These are phyloP conservation scores for Emergomyces africanus DNA, from an alignment of 2,329 filamentous ascomycete species.

Conservation along the genomic window DNA sequence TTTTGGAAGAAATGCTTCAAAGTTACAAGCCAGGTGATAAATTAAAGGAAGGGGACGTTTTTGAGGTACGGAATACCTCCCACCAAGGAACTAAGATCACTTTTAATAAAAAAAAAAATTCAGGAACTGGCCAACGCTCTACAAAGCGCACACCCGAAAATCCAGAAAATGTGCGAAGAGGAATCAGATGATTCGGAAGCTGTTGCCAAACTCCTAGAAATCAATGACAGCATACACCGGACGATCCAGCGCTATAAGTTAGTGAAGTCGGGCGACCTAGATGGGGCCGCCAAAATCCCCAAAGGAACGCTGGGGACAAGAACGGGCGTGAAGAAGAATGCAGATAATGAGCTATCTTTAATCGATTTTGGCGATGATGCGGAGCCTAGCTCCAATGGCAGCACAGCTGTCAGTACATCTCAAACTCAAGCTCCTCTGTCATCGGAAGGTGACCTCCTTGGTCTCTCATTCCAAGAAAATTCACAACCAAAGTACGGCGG, in stretches of 20 bases:
- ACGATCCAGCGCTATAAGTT: conserved; percentile 93
- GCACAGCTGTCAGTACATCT: conserved; percentile 23
- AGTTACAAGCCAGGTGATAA: conserved; percentile 69
- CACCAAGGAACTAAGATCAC: not conserved
- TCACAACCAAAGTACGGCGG: conserved; percentile 57
- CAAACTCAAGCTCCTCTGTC: conserved; percentile 36
- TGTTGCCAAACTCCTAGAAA: conserved; percentile 87
- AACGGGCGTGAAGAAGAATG: conserved; percentile 51
- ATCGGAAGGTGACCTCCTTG: conserved; percentile 80
- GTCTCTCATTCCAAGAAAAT: conserved; percentile 65
- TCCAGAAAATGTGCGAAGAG: conserved; percentile 98
- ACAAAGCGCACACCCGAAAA: conserved; percentile 92
- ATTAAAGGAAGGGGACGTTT: conserved; percentile 57
- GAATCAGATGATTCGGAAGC: conserved; percentile 95
- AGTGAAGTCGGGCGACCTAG: conserved; percentile 87
- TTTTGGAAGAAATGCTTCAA: conserved; percentile 87
- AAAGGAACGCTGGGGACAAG: conserved; percentile 63
- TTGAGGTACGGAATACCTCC: conserved; percentile 40
- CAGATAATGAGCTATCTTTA: conserved; percentile 70
- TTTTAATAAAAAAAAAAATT: conserved; percentile 1
- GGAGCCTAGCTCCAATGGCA: conserved; percentile 38
- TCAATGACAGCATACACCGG: conserved; percentile 97
- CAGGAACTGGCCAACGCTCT: conserved; percentile 79
- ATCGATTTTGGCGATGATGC: conserved; percentile 75
- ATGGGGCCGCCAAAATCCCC: conserved; percentile 69